Base-by-base conservation (phyloP, 176 grass and related monocot genomes). In the Avena insularis region DNA sequence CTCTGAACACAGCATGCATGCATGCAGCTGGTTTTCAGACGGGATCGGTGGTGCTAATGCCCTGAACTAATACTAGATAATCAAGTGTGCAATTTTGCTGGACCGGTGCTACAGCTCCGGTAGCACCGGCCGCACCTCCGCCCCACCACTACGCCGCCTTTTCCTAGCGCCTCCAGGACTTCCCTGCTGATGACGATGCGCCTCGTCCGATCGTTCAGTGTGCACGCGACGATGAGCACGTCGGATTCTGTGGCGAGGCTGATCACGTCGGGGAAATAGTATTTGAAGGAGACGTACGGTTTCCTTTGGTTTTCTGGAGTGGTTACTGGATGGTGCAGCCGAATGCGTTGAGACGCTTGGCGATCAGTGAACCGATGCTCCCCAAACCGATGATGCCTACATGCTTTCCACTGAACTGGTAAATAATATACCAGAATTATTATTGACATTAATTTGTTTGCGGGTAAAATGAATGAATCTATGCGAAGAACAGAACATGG, bases 381-480 rank as follows among this genome's bases (percentile, higher is more conserved):
- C 93, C 93, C 62, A 93, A 14, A 3, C 93, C 93, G 8, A 95
- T 71, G 88, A 95, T 89, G 9, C 93, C 93, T 8, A 95, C 81
- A 8, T 65, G 77, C 75, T 87, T 86, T 19, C 91, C 91, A 48
- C 88, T 45, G 1, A 95, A 17, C 93, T 95, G 82, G 53, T 83
- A n/a, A n/a, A n/a, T n/a, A 63, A 49, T 62, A 0, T 14, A 63
- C 8, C 0, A 19, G 13, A 17, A 35, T 3, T 12, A 3, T n/a
- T 33, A 4, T 20, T 19, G 9, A 4, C 21, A 49, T 35, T 31
- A 13, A 0, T 49, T 65, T 19, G 6, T 23, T 19, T 50, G 61
- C 35, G 33, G 46, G 2, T 81, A 20, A 79, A 66, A 31, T 25
- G 15, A 31, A 50, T 51, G 45, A 8, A 35, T n/a, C 61, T 0